Evolutionary conservation across 148 eudicot species (phyloP), one percentile per base, ranked within the genome.

Genomic region (Arbutus unedo): DNA sequence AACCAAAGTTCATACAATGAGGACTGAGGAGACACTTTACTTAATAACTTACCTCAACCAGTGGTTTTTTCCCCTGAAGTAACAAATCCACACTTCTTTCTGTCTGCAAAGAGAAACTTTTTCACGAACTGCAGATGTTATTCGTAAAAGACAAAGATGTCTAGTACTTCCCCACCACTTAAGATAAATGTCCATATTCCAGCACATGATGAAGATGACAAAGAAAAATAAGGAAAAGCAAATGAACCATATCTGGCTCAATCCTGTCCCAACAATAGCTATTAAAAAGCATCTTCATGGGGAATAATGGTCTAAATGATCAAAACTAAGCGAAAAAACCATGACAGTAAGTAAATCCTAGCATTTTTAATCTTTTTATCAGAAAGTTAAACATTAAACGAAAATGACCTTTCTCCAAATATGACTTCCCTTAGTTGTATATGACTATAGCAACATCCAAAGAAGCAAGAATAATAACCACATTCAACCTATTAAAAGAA

Each of bases 51-150:
- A 88, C 91, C 91, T 89, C 91, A 60, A 89, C 91, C 38, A 88
- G 76, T 75, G 91, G 91, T 59, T 80, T 87, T 83, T 83, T 85
- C 81, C 86, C 88, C 1, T 54, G 84, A 57, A 89, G 91, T 82
- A 88, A 78, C 44, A 70, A 78, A 76, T 89, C 90, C 45, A 89
- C 90, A 76, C 91, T 89, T 83, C 81, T 87, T 62, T 86, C 87
- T 38, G 90, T 89, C 91, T 87, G 87, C 55, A 79, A 78, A 55
- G 47, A 76, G 59, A 5, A 48, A 8, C 25, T 44, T 70, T 8
- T 82, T 18, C 78, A 23, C 60, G 19, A 66, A 60, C 21, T 15
- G 21, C 19, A 41, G 74, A 21, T 25, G 41, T 54, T 53, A 19
- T 0, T 6, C 21, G 47, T 15, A 23, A 45, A 48, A 41, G 48